Base-by-base conservation (phyloP, 2,329 filamentous ascomycete species). In the Scleromitrula shiraiana region DNA sequence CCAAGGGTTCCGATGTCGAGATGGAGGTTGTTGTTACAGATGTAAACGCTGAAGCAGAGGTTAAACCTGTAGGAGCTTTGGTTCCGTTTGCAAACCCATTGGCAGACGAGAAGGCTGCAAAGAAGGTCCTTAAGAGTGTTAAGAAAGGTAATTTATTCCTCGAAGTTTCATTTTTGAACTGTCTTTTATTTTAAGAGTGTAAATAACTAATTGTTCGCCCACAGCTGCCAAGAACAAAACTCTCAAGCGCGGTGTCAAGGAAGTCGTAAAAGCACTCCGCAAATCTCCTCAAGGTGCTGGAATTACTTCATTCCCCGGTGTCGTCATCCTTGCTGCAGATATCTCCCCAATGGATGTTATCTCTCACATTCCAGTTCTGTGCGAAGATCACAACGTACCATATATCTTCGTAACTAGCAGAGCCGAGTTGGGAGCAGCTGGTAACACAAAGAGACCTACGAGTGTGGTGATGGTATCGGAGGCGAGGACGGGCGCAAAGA, bases 271-370 rank as follows among this genome's bases (percentile, higher is more conserved):
- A 75, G 85, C 90, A 27, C 86, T 98, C 61, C 89, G 93, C 74
- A 97, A 97, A 74, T 91, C 88, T 12, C 77, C 86, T 50, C 69
- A 80, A 59, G 78, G 82, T 49, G 78, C 80, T n/a, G 77, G 80
- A 52, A 76, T 79, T 56, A 73, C 78, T 64, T 73, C 77, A 44
- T 67, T 77, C 46, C 82, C 86, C 37, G 77, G 82, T 57, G 77
- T 98, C 58, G 88, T 96, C 62, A 76, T 98, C 67, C 88, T 98
- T 59, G 93, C 93, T 29, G 93, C 88, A 61, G 93, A 98, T 70
- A 97, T 98, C 73, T 95, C 88, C 45, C 93, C 93, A 57, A 91
- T 93, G 83, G 93, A 98, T 69, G 93, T 98, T 67, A 96, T 98
- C 72, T 93, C 88, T 52, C 93, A 98, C 72, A 87, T 98, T 57